phyloP scores from a whole-genome alignment of 768 basidiomycete genomes.

The Neoboletus subvelutipes region DNA sequence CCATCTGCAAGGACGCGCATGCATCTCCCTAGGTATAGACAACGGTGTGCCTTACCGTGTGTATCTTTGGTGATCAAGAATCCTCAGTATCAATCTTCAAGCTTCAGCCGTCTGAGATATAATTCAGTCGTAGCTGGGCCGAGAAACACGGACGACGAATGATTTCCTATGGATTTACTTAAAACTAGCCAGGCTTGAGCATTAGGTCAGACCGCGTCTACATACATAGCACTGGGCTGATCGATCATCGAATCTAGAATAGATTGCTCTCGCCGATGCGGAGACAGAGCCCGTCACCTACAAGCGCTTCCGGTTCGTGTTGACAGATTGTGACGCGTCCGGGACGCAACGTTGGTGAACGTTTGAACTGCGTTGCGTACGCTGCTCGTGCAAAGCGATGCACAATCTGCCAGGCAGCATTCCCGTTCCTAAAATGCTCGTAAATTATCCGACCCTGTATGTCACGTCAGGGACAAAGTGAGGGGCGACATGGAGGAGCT shows the following conservation, averaged over 20 bases:
- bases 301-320: not conserved
- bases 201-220: not conserved
- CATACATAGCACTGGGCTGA: not conserved
- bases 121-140: not conserved
- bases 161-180: not conserved
- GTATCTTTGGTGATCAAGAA: not conserved
- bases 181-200: not conserved
- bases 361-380: not conserved
- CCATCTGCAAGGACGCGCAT: not conserved
- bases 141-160: not conserved
- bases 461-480: not conserved
- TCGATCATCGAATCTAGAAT: not conserved
- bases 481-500: not conserved
- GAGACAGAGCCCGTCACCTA: not conserved
- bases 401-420: too few species aligned
- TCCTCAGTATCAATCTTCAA: not conserved
- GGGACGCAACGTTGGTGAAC: not conserved
- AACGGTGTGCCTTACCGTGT: not conserved
- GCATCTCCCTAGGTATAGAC: not conserved
- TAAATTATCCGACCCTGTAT: not conserved
- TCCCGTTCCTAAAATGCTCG: not conserved
- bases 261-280: not conserved
- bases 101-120: not conserved
- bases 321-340: not conserved
- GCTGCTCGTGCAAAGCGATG: not conserved